Evolutionary conservation across 179 eudicot genomes (phyloP).

Genomic region (Gypsophila paniculata): DNA sequence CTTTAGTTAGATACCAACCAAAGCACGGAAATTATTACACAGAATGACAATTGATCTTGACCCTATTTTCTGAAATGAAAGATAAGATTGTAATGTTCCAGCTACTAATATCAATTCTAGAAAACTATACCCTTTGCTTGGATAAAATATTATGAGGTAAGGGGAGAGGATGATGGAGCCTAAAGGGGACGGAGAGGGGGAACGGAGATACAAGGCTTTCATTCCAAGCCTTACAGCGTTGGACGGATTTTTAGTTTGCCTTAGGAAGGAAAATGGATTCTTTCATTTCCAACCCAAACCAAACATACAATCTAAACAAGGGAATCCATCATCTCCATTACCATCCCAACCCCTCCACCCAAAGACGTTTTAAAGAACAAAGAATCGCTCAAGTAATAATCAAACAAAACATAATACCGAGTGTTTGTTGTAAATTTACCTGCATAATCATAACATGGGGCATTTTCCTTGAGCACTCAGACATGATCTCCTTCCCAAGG

Average conservation of each 20-base stretch:
- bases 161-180: no score
- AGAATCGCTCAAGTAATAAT: background rate
- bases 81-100: background rate
- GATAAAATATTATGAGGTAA: no score
- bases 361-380: background rate
- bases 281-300: no score
- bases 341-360: background rate
- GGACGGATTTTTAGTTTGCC: no score
- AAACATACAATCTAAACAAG: no score
- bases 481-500: constrained; percentile 57
- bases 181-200: no score
- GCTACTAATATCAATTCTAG: background rate
- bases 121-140: background rate
- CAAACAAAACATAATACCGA: background rate
- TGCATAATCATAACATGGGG: constrained; percentile 45
- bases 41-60: background rate
- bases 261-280: no score
- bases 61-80: background rate
- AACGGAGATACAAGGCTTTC: no score
- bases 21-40: background rate
- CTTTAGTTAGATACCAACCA: background rate
- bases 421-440: constrained; percentile 29
- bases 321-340: no score
- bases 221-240: no score
- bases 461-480: constrained; percentile 31